These are phyloP conservation scores for Trichophyton schoenleinii DNA, from an alignment of 2,329 filamentous ascomycete species.

Conservation along the genomic window DNA sequence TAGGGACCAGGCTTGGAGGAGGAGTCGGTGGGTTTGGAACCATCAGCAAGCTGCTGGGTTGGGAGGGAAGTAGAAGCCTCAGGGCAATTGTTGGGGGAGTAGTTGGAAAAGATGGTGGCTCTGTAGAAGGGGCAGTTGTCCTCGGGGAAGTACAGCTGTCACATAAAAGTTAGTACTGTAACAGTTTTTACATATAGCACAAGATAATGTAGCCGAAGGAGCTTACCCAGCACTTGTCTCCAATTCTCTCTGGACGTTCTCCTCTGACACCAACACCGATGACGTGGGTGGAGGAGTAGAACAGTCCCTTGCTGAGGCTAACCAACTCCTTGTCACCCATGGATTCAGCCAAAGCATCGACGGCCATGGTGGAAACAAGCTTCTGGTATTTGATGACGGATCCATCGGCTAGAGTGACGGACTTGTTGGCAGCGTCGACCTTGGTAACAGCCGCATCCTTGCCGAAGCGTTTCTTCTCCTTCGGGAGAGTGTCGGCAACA, in stretches of 20 bases:
- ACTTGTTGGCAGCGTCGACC: conserved; percentile 75
- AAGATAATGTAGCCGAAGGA: neutral
- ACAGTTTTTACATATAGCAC: neutral
- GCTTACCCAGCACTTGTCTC: conserved; percentile 94
- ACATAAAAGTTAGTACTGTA: neutral
- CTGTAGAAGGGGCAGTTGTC: conserved; percentile 99
- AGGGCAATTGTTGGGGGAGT: conserved; percentile 97
- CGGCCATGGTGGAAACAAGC: conserved; percentile 90
- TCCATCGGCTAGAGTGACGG: conserved; percentile 69
- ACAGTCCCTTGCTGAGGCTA: conserved; percentile 74
- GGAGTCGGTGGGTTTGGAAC: conserved; percentile 61
- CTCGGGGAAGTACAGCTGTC: conserved; percentile 89
- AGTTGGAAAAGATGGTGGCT: conserved; percentile 99
- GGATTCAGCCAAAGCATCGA: conserved; percentile 73
- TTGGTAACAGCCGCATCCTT: conserved; percentile 71
- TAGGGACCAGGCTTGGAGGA: conserved; percentile 73
- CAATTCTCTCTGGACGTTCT: conserved; percentile 82
- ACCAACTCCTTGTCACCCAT: conserved; percentile 82
- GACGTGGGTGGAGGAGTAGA: conserved; percentile 95
- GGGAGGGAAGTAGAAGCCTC: conserved; percentile 68
- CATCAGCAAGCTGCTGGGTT: conserved; percentile 73
- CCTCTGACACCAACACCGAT: conserved; percentile 92
- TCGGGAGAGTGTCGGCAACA: conserved; percentile 81
- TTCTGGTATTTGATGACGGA: conserved; percentile 83
- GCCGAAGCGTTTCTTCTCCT: conserved; percentile 84